phyloP scores from a whole-genome alignment of 257 asterid species.

The Coffea eugenioides region DNA sequence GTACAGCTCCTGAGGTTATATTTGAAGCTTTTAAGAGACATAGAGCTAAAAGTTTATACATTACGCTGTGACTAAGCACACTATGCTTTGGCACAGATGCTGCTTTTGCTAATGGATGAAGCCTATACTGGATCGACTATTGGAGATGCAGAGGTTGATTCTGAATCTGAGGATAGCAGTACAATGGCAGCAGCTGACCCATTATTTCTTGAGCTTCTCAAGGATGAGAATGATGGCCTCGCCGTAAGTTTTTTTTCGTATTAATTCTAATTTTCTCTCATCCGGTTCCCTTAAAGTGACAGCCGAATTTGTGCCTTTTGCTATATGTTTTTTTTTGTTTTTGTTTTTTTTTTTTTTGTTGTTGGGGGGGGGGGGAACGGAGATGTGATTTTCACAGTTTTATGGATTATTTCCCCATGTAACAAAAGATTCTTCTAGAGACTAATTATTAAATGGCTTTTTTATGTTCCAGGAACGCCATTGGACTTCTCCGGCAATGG shows the following conservation, averaged over 20 bases:
- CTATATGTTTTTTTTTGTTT: background rate
- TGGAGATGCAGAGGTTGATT: conserved; percentile 92
- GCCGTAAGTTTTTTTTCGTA: conserved; percentile 62
- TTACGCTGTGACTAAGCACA: conserved; percentile 19
- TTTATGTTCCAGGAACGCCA: conserved; percentile 77
- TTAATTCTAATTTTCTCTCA: background rate
- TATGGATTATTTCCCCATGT: background rate
- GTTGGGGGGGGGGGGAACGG: background rate
- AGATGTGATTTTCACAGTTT: too few relatives aligned
- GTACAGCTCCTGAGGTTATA: conserved; percentile 87
- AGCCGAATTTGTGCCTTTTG: background rate
- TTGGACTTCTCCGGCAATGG: conserved; percentile 94
- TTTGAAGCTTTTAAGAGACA: conserved; percentile 23
- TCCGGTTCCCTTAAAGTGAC: background rate
- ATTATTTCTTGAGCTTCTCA: conserved; percentile 89
- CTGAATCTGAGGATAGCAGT: conserved; percentile 86
- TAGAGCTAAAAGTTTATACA: conserved; percentile 6
- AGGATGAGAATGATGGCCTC: conserved; percentile 98
- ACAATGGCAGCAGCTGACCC: conserved; percentile 78
- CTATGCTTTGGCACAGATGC: conserved; percentile 56
- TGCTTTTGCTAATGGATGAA: conserved; percentile 97
- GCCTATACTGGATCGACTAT: conserved; percentile 95
- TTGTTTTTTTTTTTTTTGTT: too few relatives aligned
- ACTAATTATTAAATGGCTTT: conserved; percentile 14
- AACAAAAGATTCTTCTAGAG: conserved; percentile 15